These are phyloP conservation scores for Nicotiana tabacum DNA, from an alignment of 257 asterid genomes.

Conservation along the genomic window DNA sequence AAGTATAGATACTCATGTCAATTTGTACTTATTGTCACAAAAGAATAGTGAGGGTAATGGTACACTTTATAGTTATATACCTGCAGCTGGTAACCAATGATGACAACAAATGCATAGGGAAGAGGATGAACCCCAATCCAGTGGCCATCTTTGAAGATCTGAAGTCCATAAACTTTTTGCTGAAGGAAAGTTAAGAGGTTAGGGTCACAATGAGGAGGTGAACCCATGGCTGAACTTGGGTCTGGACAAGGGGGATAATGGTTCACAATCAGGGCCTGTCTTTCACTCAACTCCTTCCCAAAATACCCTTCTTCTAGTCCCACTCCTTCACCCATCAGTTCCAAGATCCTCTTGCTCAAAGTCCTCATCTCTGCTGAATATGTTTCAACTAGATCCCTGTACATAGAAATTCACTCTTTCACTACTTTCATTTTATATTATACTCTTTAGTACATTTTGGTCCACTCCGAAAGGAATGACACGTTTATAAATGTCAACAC, in stretches of 20 bases:
- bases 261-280: constrained; percentile 40
- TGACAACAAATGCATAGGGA: constrained; percentile 39
- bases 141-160: constrained; percentile 33
- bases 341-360: constrained; percentile 34
- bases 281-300: constrained; percentile 27
- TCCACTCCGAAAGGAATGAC: too few species aligned
- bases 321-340: constrained; percentile 40
- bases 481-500: not conserved
- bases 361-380: constrained; percentile 33
- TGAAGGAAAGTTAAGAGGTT: constrained; percentile 42
- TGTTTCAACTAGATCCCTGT: constrained; percentile 34
- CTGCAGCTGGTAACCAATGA: constrained; percentile 43
- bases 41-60: not conserved
- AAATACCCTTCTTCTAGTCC: constrained; percentile 45
- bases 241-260: constrained; percentile 62
- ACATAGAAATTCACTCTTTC: not conserved
- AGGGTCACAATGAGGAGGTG: constrained; percentile 50
- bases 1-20: not conserved
- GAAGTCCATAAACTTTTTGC: constrained; percentile 52
- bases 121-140: constrained; percentile 54
- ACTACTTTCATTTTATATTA: too few species aligned
- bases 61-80: constrained; percentile 3
- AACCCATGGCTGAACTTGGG: constrained; percentile 47
- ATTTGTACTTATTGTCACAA: too few species aligned
- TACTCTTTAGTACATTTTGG: too few species aligned